phyloP scores from a whole-genome alignment of 345 rosid species.

The Ricinus communis region DNA sequence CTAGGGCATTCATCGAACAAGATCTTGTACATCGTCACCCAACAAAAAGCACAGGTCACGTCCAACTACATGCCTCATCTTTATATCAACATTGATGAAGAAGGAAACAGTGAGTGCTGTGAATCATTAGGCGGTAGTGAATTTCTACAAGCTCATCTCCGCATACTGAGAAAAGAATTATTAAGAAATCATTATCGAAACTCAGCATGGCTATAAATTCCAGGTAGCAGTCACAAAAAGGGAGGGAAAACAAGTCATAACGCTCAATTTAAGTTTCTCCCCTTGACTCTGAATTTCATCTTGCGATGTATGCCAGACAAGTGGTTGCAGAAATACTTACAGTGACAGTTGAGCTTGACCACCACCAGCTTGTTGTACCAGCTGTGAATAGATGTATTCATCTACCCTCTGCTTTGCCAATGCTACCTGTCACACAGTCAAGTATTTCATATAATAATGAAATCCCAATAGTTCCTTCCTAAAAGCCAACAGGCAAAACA shows the following conservation, averaged over 20 bases:
- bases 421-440: conserved; percentile 44
- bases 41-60: background rate
- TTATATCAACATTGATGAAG: background rate
- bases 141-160: conserved; percentile 3
- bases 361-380: conserved; percentile 43
- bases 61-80: background rate
- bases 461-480: background rate
- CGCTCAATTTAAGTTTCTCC: no score
- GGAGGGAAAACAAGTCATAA: background rate
- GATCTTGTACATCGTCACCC: background rate
- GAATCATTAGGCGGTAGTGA: no score
- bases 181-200: background rate
- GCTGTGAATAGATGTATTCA: conserved; percentile 59
- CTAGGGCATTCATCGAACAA: background rate
- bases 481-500: background rate
- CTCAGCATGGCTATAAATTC: background rate
- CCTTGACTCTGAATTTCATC: background rate
- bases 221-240: background rate
- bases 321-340: conserved; percentile 12
- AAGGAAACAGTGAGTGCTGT: background rate
- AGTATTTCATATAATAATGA: background rate
- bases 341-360: conserved; percentile 22
- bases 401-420: conserved; percentile 71
- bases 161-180: conserved; percentile 13
- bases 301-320: background rate